Base-by-base conservation (phyloP, 768 basidiomycete species). In the Sporobolomyces roseus region DNA sequence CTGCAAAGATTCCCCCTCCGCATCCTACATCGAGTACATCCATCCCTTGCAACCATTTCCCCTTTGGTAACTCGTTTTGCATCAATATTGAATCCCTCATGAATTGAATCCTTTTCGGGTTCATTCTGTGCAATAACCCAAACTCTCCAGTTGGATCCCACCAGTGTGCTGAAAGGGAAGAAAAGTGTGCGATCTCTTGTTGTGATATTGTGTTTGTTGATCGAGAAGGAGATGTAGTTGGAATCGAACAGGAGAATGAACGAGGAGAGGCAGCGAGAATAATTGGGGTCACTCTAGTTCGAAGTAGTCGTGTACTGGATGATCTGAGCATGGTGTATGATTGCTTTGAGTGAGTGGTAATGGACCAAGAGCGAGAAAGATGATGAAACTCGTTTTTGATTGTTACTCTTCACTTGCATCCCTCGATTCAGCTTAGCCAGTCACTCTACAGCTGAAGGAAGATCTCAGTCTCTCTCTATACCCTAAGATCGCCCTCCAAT, bases 111-210 rank as follows among this genome's bases (percentile, higher is more conserved):
- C 96, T 83, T 16, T 87, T 83, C 2, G 93, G 92, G 80, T 99
- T 99, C 94, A 99, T 97, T 75, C 85, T 85, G 77, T 98, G 96
- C 38, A 99, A 80, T 43, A 92, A 80, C 4, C 81, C 83, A 77
- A 94, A 93, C 78, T 97, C 93, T 73, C 94, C 93, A 25, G 82
- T 84, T 76, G 94, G 91, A 78, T 93, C 87, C 93, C 93, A 97
- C 93, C 93, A 97, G 75, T 86, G 82, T n/a, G 88, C 86, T 2
- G 91, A 90, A 7, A 96, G 85, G 32, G 84, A 82, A 3, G 93
- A 91, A 78, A 97, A 96, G 78, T 91, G 90, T 0, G 88, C 86
- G 45, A 96, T 88, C 79, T 97, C 93, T 61, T 82, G 83, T 0
- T 82, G 32, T 16, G 67, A 65, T 63, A 75, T 73, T 10, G 76